Percentiles rank a stretch among this genome's conserved stretches.
These are phyloP conservation scores for Ogataea populi-albae DNA, from an alignment of 805 yeast species.

Conservation along the genomic window DNA sequence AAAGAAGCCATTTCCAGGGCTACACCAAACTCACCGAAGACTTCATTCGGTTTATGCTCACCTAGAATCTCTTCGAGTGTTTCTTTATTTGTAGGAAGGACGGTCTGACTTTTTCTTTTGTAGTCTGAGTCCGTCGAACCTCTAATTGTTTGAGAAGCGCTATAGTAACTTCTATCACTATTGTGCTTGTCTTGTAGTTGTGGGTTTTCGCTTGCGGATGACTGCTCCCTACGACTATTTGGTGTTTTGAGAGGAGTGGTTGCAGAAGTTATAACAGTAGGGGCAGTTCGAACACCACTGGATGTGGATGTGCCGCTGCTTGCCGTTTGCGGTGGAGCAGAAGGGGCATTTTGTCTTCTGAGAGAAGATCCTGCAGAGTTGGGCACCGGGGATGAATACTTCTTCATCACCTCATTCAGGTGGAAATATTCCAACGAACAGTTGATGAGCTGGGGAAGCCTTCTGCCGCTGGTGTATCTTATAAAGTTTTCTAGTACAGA, in stretches of 20 bases:
- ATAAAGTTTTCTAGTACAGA: conserved; percentile 51
- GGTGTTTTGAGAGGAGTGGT: conserved; percentile 4
- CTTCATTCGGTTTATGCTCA: too few relatives aligned
- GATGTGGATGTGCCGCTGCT: conserved; percentile 9
- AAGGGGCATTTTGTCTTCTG: background rate
- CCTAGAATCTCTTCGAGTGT: too few relatives aligned
- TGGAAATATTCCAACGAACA: conserved; percentile 41
- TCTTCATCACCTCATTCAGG: conserved; percentile 20
- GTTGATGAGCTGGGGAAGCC: conserved; percentile 48
- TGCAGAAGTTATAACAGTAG: conserved; percentile 11
- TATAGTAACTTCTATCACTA: too few relatives aligned
- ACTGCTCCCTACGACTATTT: background rate
- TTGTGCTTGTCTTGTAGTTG: too few relatives aligned
- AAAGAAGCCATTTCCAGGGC: too few relatives aligned
- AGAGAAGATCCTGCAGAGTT: background rate
- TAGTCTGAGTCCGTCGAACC: too few relatives aligned
- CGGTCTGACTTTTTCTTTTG: too few relatives aligned
- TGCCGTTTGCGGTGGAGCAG: conserved; percentile 12
- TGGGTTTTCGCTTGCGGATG: background rate
- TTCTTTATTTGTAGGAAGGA: too few relatives aligned
- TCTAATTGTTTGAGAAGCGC: too few relatives aligned
- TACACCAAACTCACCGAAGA: too few relatives aligned
- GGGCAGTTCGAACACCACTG: conserved; percentile 12
- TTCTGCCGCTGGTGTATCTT: conserved; percentile 52
- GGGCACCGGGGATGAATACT: conserved; percentile 4